These are phyloP conservation scores for Plasmodium adleri DNA, from an alignment of 169 alveolate species.

Conservation along the genomic window DNA sequence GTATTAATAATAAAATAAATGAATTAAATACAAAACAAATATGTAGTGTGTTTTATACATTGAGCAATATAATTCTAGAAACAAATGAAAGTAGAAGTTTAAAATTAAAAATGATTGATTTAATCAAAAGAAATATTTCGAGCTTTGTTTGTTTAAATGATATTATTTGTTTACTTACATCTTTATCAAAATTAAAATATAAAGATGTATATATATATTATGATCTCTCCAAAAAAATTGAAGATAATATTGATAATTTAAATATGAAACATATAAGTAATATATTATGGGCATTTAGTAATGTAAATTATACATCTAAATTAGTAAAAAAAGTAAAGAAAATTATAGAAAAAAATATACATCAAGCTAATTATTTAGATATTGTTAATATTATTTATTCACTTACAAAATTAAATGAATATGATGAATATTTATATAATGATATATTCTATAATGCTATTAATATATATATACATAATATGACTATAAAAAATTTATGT, in stretches of 20 bases:
- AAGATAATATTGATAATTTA: conserved; percentile 32
- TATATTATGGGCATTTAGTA: conserved; percentile 71
- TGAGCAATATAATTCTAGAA: conserved; percentile 60
- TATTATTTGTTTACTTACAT: conserved; percentile 48
- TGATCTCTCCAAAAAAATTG: conserved; percentile 46
- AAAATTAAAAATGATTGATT: conserved; percentile 49
- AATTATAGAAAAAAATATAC: conserved; percentile 64
- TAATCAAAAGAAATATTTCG: conserved; percentile 13
- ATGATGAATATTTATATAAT: conserved; percentile 59
- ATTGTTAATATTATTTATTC: conserved; percentile 50
- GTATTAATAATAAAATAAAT: conserved; percentile 24
- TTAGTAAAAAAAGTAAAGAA: conserved; percentile 57
- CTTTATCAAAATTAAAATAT: conserved; percentile 61
- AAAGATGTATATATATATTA: conserved; percentile 47
- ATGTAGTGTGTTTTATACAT: conserved; percentile 51
- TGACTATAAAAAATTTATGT: conserved; percentile 69
- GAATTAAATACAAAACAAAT: conserved; percentile 41
- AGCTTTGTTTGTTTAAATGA: conserved; percentile 32
- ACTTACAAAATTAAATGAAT: conserved; percentile 62
- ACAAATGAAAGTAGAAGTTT: conserved; percentile 71
- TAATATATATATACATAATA: conserved; percentile 70
- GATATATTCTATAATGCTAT: conserved; percentile 52
- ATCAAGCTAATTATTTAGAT: conserved; percentile 39
- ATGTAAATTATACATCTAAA: conserved; percentile 53
- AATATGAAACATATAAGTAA: conserved; percentile 68